Evolutionary conservation across 2,329 filamentous ascomycete species (phyloP).

Genomic region (Neopestalotiopsis sp.): DNA sequence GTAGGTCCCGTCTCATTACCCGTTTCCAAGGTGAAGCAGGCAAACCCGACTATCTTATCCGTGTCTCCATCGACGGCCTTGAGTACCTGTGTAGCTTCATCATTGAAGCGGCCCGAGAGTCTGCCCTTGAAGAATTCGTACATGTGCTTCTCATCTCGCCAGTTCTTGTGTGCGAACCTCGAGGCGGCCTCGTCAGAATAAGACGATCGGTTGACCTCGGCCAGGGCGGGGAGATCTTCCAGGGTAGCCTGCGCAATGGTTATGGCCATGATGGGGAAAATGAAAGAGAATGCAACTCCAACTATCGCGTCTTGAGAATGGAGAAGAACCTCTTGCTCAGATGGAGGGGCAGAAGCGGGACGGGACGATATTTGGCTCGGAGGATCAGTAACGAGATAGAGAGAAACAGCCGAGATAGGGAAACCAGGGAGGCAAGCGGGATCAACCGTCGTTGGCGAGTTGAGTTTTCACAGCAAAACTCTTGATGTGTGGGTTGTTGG

Average conservation of each 20-base stretch:
- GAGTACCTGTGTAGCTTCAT: constrained; percentile 17
- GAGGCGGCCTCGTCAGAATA: constrained; percentile 18
- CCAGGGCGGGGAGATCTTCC: constrained; percentile 16
- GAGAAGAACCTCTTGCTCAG: background rate
- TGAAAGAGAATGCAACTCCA: background rate
- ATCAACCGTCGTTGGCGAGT: background rate
- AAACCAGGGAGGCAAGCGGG: background rate
- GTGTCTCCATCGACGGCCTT: constrained; percentile 19
- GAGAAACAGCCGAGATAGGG: background rate
- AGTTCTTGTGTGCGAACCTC: constrained; percentile 17
- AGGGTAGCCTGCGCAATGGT: background rate
- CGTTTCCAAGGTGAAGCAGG: constrained; percentile 16
- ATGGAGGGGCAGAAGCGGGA: background rate
- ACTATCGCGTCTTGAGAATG: background rate
- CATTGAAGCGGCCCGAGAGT: constrained; percentile 16
- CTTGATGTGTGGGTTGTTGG: background rate
- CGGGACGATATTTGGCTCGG: constrained; percentile 1
- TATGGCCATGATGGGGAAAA: background rate
- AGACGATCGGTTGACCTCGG: constrained; percentile 20
- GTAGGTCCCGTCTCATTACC: background rate
- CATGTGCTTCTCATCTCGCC: constrained; percentile 17
- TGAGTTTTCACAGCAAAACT: background rate
- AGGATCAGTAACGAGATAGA: background rate
- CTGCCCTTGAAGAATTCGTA: constrained; percentile 19
- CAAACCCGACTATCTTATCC: constrained; percentile 19